Base-by-base conservation (phyloP, 805 yeast genomes). In the Kodamaea laetipori region DNA sequence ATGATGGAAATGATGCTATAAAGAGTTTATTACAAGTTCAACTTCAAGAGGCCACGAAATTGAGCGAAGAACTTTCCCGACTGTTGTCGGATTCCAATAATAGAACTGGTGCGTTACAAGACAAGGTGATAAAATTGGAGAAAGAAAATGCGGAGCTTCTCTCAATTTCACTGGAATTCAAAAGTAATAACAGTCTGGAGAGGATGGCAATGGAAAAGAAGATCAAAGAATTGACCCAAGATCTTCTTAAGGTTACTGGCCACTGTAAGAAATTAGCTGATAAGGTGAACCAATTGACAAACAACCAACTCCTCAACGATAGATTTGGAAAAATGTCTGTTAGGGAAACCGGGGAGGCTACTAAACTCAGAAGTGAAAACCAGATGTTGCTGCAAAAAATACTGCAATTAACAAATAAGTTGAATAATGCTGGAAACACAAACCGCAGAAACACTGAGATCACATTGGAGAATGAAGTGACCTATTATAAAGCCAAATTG, bases 401-500 rank as follows among this genome's bases (percentile, higher is more conserved):
- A 54, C 28, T 25, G 25, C 48, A 54, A 9, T 42, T 17, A 24
- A 15, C 34, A 15, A 30, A 15, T 11, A 50, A 49, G 24, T 63
- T 72, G 12, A 70, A 71, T 25, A 30, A 11, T 30, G 34, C 34
- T 5, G 34, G 34, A 12, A 30, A 17, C 19, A 15, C 8, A 5
- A 30, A 7, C 18, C 60, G 53, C 23, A 44, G 54, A 26, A 54
- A 3, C 48, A 50, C 15, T 50, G 62, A 16, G 40, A 33, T 46
- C 6, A 54, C 49, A 10, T 55, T 68, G 25, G 67, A 68, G 35
- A 63, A 64, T 37, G 78, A 77, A 54, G 59, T 69, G 47, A 70
- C 70, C 25, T 67, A 74, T 43, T 74, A 71, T 56, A 71, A 64
- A 50, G 71, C 79, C 41, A 76, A 72, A 51, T 60, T 77, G 37